phyloP scores from a whole-genome alignment of 1,284 basidiomycete species.

The Apiotrichum sp. region DNA sequence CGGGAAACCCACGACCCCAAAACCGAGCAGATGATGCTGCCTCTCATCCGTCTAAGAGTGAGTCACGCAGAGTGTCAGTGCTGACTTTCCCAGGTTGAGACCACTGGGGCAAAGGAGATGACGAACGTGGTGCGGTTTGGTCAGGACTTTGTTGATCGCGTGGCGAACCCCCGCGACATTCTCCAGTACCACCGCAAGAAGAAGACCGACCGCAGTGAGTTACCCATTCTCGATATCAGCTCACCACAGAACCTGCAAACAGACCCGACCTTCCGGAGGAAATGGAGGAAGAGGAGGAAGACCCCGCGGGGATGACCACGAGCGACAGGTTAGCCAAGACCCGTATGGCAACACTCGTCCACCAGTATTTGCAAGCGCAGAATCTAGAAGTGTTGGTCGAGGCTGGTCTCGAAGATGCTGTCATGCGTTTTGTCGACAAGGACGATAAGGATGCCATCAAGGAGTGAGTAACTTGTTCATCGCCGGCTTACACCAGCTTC shows the following conservation, averaged over 20 bases:
- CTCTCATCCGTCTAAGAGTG: constrained; percentile 80
- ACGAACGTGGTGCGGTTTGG: constrained; percentile 95
- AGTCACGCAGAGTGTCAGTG: constrained; percentile 4
- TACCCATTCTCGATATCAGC: not conserved
- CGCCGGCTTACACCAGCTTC: constrained; percentile 53
- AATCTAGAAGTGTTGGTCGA: constrained; percentile 81
- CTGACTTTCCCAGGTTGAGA: constrained; percentile 63
- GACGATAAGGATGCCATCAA: constrained; percentile 87
- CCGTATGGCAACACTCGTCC: constrained; percentile 58
- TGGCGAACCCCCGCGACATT: constrained; percentile 92
- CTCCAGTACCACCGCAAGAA: constrained; percentile 84
- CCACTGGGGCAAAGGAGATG: constrained; percentile 78
- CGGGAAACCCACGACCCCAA: constrained; percentile 61
- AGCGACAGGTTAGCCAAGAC: constrained; percentile 44
- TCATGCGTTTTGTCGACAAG: constrained; percentile 90
- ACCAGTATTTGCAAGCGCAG: constrained; percentile 81
- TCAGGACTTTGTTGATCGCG: constrained; percentile 81
- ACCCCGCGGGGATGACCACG: constrained; percentile 49
- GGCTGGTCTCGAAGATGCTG: constrained; percentile 82
- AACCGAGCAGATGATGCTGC: constrained; percentile 64
- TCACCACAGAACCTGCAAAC: constrained; percentile 35
- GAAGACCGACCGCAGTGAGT: constrained; percentile 50
- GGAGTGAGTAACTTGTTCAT: constrained; percentile 50
- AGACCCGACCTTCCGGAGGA: constrained; percentile 43
- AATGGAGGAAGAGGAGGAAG: constrained; percentile 59